Evolutionary conservation across 805 yeast genomes (phyloP).

Genomic region (Kuraishia molischiana): DNA sequence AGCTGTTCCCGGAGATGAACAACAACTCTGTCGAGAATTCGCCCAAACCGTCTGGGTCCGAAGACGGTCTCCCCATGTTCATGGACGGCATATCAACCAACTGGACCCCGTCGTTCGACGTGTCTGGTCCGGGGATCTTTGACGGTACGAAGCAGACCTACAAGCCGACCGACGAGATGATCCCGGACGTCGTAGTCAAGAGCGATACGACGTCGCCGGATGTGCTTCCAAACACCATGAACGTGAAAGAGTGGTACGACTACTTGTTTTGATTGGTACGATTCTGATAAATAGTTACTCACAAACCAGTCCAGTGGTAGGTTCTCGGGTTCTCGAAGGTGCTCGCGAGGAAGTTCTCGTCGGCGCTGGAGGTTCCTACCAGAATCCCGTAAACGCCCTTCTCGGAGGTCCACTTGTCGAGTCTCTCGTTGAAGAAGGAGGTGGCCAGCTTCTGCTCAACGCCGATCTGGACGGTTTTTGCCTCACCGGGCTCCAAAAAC

Average conservation of each 20-base stretch:
- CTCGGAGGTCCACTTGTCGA: constrained; percentile 40
- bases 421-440: constrained; percentile 42
- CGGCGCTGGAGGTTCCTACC: constrained; percentile 23
- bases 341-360: not conserved
- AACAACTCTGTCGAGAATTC: not conserved
- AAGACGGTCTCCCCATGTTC: constrained; percentile 3
- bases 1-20: constrained; percentile 2
- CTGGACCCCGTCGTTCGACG: constrained; percentile 29
- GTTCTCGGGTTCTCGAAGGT: not conserved
- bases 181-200: not conserved
- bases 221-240: constrained; percentile 1
- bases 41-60: not conserved
- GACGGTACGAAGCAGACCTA: not conserved
- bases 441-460: constrained; percentile 38
- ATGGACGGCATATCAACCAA: constrained; percentile 11
- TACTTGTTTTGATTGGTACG: not conserved
- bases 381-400: constrained; percentile 38
- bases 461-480: constrained; percentile 23
- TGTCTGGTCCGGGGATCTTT: constrained; percentile 7
- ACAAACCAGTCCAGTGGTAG: not conserved
- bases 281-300: too few relatives aligned
- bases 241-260: constrained; percentile 2
- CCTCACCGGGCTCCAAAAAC: constrained; percentile 32
- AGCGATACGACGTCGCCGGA: not conserved
- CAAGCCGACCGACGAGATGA: not conserved